Evolutionary conservation across 1,139 yeast genomes (phyloP).

Genomic region (Pichia norvegensis): DNA sequence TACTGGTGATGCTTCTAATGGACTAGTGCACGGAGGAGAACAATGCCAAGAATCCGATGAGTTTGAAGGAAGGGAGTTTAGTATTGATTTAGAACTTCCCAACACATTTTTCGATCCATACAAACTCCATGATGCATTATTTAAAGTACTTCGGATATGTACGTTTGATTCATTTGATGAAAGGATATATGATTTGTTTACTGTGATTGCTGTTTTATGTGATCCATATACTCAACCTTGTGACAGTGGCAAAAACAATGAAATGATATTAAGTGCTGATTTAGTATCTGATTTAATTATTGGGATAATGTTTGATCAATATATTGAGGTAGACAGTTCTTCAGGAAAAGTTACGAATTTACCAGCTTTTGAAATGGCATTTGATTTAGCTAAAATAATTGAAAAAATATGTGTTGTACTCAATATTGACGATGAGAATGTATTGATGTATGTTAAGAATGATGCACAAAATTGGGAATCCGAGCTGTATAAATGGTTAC

Average conservation of each 20-base stretch:
- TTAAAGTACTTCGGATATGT: slow-evolving; percentile 16
- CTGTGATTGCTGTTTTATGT: slow-evolving; percentile 38
- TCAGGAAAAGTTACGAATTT: slow-evolving; percentile 3
- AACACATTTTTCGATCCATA: slow-evolving; percentile 20
- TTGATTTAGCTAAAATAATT: slow-evolving; percentile 38
- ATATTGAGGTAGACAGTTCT: slow-evolving; percentile 4
- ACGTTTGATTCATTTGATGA: slow-evolving; percentile 10
- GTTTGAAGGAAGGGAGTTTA: slow-evolving; percentile 18
- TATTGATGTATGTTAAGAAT: slow-evolving; percentile 37
- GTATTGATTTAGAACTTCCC: slow-evolving; percentile 22
- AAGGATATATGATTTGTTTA: slow-evolving; percentile 20
- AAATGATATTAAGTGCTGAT: slow-evolving; percentile 43
- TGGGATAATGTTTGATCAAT: slow-evolving; percentile 31
- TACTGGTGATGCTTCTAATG: background rate
- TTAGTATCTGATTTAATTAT: slow-evolving; percentile 45
- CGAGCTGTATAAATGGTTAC: slow-evolving; percentile 46
- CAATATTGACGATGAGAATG: slow-evolving; percentile 42
- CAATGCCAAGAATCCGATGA: slow-evolving; percentile 7
- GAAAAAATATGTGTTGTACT: slow-evolving; percentile 35
- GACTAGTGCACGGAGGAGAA: background rate
- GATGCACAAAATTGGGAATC: slow-evolving; percentile 38
- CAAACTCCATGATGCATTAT: slow-evolving; percentile 22
- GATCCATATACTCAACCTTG: slow-evolving; percentile 67
- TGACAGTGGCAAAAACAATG: slow-evolving; percentile 41
- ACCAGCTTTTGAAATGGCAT: slow-evolving; percentile 35